Evolutionary conservation across 176 grass and related monocot genomes (phyloP).

Genomic region (Juncus effusus): DNA sequence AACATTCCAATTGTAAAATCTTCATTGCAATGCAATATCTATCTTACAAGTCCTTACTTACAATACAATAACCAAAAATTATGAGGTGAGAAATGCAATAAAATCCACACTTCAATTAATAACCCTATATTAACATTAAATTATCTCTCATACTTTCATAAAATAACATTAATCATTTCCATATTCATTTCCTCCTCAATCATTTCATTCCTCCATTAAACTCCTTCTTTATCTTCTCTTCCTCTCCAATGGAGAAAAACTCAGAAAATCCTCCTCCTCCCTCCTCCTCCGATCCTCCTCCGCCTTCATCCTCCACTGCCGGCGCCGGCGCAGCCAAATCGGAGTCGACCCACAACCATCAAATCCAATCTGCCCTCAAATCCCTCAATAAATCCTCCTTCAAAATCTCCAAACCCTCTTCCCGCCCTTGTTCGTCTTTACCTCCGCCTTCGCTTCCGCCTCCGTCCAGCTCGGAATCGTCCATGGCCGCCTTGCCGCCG

Average conservation of each 20-base stretch:
- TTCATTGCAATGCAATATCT: too few species aligned
- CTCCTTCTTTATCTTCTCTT: background rate
- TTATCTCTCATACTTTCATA: background rate
- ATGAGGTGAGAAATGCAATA: too few species aligned
- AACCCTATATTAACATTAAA: background rate
- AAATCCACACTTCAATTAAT: constrained; percentile 5
- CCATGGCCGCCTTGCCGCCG: constrained; percentile 18
- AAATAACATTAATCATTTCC: constrained; percentile 12
- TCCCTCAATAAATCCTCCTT: constrained; percentile 79
- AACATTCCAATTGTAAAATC: too few species aligned
- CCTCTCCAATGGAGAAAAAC: constrained; percentile 20
- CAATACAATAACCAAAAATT: too few species aligned
- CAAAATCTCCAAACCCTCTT: constrained; percentile 80
- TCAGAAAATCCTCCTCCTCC: constrained; percentile 16
- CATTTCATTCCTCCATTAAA: background rate
- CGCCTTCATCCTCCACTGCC: constrained; percentile 20
- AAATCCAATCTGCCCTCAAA: constrained; percentile 42
- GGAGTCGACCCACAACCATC: background rate
- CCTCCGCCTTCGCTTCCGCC: constrained; percentile 27
- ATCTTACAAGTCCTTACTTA: too few species aligned
- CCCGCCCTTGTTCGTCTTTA: constrained; percentile 11
- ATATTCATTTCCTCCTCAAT: constrained; percentile 11
- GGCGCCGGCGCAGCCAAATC: background rate
- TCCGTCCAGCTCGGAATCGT: background rate
- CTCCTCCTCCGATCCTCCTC: background rate